Conservation (phyloP, 2,329 filamentous ascomycete species). For the Cyphellophora europaea region DNA sequence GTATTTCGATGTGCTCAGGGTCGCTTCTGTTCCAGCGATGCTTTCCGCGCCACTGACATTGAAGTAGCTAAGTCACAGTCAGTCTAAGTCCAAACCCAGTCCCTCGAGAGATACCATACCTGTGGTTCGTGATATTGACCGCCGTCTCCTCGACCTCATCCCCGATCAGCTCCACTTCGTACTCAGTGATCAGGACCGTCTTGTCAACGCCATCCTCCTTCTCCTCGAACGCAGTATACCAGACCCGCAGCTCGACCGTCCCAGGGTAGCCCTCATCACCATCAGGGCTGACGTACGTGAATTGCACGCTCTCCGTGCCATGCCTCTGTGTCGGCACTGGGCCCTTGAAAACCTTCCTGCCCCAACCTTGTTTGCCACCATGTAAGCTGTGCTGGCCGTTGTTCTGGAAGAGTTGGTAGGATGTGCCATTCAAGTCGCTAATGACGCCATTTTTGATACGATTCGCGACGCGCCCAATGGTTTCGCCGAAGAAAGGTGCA, state of each 20-base stretch:
- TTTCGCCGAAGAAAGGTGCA: conserved; percentile 78
- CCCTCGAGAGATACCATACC: conserved; percentile 40
- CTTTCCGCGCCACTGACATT: conserved; percentile 52
- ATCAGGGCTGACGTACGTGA: conserved; percentile 59
- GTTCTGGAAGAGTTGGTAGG: conserved; percentile 64
- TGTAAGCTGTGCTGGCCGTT: conserved; percentile 71
- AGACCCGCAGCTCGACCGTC: conserved; percentile 65
- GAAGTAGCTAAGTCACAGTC: conserved; percentile 47
- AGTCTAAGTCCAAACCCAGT: conserved; percentile 2
- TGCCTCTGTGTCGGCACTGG: conserved; percentile 49
- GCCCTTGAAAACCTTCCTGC: conserved; percentile 66
- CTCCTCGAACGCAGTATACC: conserved; percentile 68
- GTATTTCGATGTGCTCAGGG: conserved; percentile 52
- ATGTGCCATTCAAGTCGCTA: conserved; percentile 59
- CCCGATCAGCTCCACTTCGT: conserved; percentile 71
- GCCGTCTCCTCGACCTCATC: conserved; percentile 77
- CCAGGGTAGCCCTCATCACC: conserved; percentile 89
- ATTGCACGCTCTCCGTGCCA: conserved; percentile 58
- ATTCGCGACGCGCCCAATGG: conserved; percentile 78
- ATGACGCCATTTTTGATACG: conserved; percentile 66
- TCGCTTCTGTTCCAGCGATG: conserved; percentile 53
- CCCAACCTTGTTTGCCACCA: conserved; percentile 68
- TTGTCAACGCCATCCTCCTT: conserved; percentile 49
- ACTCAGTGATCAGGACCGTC: conserved; percentile 73
- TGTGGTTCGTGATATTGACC: conserved; percentile 93